Conservation (phyloP, 495 filamentous ascomycete genomes). For the Penicillium canariense region DNA sequence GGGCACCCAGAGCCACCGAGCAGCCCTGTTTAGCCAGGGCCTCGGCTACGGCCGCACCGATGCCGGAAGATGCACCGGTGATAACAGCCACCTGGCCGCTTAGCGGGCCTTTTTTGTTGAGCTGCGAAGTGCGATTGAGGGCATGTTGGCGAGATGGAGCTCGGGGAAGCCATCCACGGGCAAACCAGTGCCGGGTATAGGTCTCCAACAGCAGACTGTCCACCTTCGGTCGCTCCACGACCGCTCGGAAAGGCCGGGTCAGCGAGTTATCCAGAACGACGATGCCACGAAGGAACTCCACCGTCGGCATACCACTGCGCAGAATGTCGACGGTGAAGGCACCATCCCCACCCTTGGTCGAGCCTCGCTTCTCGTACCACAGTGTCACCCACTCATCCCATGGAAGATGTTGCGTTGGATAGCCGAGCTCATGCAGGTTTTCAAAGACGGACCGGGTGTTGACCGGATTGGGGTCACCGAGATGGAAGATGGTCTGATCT, state of each 20-base stretch:
- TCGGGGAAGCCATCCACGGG: constrained; percentile 61
- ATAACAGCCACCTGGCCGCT: constrained; percentile 52
- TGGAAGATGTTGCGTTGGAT: constrained; percentile 52
- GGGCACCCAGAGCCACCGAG: constrained; percentile 60
- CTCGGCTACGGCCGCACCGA: constrained; percentile 48
- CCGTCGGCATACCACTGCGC: constrained; percentile 61
- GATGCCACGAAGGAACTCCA: constrained; percentile 56
- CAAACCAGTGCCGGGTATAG: constrained; percentile 68
- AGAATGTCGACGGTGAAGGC: constrained; percentile 54
- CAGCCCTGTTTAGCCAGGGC: constrained; percentile 56
- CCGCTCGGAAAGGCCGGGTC: constrained; percentile 54
- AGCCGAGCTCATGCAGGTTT: constrained; percentile 57
- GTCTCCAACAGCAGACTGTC: constrained; percentile 59
- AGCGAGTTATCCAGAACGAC: constrained; percentile 59
- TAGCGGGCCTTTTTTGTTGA: constrained; percentile 45
- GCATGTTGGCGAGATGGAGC: constrained; percentile 46
- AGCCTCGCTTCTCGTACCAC: constrained; percentile 59
- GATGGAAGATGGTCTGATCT: constrained; percentile 58
- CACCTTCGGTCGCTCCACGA: constrained; percentile 58
- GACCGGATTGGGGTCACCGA: constrained; percentile 64
- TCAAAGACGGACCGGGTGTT: constrained; percentile 55
- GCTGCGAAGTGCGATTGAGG: constrained; percentile 31
- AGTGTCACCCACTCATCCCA: constrained; percentile 65
- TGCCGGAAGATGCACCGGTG: constrained; percentile 51
- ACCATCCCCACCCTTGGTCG: constrained; percentile 56